Base-by-base conservation (phyloP, 306 rosid genomes). In the Cucurbita pepo region DNA sequence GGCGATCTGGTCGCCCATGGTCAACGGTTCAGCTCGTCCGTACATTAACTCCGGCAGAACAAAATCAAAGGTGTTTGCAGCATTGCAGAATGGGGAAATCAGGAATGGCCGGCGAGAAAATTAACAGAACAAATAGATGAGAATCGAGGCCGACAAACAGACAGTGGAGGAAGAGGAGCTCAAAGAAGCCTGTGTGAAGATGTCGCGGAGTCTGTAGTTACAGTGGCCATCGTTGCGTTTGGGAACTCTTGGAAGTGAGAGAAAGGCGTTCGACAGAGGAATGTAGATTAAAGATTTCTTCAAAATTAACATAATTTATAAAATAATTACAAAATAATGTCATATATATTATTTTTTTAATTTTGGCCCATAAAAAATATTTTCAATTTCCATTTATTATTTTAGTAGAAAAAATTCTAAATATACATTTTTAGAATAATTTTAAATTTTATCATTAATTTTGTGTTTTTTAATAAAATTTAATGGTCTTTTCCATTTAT, bases 1-100 rank as follows among this genome's bases (percentile, higher is more conserved):
- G 77, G 79, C 71, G 87, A 92, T 90, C 89, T 83, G 95, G 58
- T 62, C 76, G 77, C 82, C 61, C 54, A 83, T 75, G 78, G 80
- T 82, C 83, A 92, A 71, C 52, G 92, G 21, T 52, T 80, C 83
- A 43, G 81, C 40, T 81, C 86, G 87, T 52, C 80, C 86, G 87
- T 85, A 92, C 97, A 89, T 92, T 82, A 83, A 76, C 75, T 30
- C 59, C 19, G 52, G 61, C 25, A 47, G 75, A 73, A 75, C 69
- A 53, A 79, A 77, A 76, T n/a, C 69, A 47, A 85, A 78, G 82
- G 77, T 15, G 62, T 61, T 54, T 15, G 80, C 74, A 72, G 95
- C 87, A 82, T 85, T 74, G 85, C 72, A 86, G 76, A 82, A 78
- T 74, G 63, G 64, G 77, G 70, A 16, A 56, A 62, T 25, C 54